Conservation (phyloP, 345 rosid genomes). For the Brassica incana region DNA sequence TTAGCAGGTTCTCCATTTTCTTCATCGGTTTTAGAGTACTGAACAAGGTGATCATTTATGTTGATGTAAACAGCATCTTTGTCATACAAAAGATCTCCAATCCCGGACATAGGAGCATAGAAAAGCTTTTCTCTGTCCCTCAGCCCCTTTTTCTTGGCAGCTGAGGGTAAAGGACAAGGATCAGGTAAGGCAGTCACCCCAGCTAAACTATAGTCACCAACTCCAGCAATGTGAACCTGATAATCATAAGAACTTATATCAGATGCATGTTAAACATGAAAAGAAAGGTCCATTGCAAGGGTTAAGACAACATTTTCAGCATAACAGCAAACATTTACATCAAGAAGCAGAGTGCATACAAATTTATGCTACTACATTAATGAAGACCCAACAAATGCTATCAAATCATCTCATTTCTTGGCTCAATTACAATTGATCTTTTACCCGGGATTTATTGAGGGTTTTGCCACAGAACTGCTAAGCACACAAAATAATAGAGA, state of each 20-base stretch:
- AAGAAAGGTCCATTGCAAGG: slow-evolving; percentile 21
- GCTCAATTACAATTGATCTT: not conserved
- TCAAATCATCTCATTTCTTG: slow-evolving; percentile 10
- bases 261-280: slow-evolving; percentile 16
- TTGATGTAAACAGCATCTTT: slow-evolving; percentile 97
- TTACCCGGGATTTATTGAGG: not conserved
- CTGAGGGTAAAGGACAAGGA: slow-evolving; percentile 97
- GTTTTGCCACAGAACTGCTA: slow-evolving; percentile 13
- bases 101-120: slow-evolving; percentile 98
- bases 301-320: slow-evolving; percentile 10
- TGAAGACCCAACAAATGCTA: not conserved
- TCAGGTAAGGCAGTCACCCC: slow-evolving; percentile 78
- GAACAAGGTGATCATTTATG: slow-evolving; percentile 87
- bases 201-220: slow-evolving; percentile 83
- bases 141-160: slow-evolving; percentile 81
- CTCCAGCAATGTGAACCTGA: slow-evolving; percentile 99
- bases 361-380: slow-evolving; percentile 5
- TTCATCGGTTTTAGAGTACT: slow-evolving; percentile 71
- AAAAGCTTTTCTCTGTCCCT: slow-evolving; percentile 88
- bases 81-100: slow-evolving; percentile 92
- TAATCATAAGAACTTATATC: slow-evolving; percentile 16
- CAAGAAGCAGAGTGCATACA: slow-evolving; percentile 9
- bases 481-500: not conserved
- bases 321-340: slow-evolving; percentile 5
- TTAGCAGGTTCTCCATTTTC: slow-evolving; percentile 50